Evolutionary conservation across 176 grass and related monocot genomes (phyloP).

Genomic region (Carex scoparia): DNA sequence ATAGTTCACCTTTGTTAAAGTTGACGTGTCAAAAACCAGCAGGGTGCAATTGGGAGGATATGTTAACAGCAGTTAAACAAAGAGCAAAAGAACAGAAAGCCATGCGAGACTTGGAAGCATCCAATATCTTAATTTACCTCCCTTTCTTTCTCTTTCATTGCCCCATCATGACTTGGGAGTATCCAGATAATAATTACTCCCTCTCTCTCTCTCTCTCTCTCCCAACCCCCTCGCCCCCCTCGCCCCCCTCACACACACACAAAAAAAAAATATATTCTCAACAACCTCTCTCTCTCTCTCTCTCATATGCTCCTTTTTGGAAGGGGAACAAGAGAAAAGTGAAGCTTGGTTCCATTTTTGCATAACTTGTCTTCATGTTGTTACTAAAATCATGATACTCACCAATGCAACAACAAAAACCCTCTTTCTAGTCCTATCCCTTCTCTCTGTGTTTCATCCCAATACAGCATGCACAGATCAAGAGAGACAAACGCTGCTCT

Average conservation of each 20-base stretch:
- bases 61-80: neutral
- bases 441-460: conserved; percentile 17
- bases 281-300: conserved; percentile 11
- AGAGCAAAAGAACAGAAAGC: neutral
- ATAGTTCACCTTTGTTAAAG: conserved; percentile 1
- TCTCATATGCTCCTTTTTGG: conserved; percentile 14
- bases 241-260: neutral
- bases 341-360: neutral
- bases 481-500: conserved; percentile 51
- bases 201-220: neutral
- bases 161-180: conserved; percentile 1
- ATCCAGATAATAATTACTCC: neutral
- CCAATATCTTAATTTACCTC: neutral
- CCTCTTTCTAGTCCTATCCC: neutral
- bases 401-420: conserved; percentile 9
- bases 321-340: neutral
- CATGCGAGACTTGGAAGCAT: neutral
- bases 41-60: neutral
- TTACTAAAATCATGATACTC: conserved; percentile 19
- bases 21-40: neutral
- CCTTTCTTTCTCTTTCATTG: neutral
- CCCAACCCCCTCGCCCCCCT: neutral
- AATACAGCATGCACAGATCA: conserved; percentile 44
- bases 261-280: neutral
- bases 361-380: neutral